phyloP scores from a whole-genome alignment of 345 rosid species.

The Brassica carinata region DNA sequence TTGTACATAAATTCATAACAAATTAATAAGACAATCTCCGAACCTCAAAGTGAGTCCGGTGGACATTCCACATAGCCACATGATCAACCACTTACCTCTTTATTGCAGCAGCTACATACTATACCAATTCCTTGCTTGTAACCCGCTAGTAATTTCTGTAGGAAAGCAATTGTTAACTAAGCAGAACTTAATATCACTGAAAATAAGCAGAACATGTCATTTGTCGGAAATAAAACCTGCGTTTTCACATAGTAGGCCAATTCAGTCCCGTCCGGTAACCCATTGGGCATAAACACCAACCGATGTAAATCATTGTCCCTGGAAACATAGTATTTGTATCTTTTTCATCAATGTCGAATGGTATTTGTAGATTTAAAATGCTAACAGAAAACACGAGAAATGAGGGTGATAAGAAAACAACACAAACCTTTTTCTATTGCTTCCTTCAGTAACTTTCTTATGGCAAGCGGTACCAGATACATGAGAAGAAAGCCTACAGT shows the following conservation, averaged over 20 bases:
- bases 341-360: conserved; percentile 3
- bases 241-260: conserved; percentile 85
- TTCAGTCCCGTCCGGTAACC: conserved; percentile 92
- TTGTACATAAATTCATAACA: conserved; percentile 17
- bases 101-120: conserved; percentile 77
- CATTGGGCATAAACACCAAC: conserved; percentile 89
- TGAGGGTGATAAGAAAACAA: conserved; percentile 8
- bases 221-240: conserved; percentile 54
- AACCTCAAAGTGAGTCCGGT: background rate
- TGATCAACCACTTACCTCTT: conserved; percentile 57
- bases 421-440: conserved; percentile 67
- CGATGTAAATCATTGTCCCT: conserved; percentile 98
- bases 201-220: background rate
- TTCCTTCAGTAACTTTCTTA: conserved; percentile 69
- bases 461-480: conserved; percentile 45
- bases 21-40: background rate
- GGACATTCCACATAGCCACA: conserved; percentile 4
- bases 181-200: background rate
- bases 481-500: conserved; percentile 54
- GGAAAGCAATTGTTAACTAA: conserved; percentile 1
- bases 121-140: conserved; percentile 90
- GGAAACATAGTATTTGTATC: conserved; percentile 22
- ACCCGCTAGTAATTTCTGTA: conserved; percentile 72
- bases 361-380: conserved; percentile 16
- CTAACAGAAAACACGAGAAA: conserved; percentile 8